phyloP scores from a whole-genome alignment of 768 basidiomycete species.

The Mycena rebaudengoi region DNA sequence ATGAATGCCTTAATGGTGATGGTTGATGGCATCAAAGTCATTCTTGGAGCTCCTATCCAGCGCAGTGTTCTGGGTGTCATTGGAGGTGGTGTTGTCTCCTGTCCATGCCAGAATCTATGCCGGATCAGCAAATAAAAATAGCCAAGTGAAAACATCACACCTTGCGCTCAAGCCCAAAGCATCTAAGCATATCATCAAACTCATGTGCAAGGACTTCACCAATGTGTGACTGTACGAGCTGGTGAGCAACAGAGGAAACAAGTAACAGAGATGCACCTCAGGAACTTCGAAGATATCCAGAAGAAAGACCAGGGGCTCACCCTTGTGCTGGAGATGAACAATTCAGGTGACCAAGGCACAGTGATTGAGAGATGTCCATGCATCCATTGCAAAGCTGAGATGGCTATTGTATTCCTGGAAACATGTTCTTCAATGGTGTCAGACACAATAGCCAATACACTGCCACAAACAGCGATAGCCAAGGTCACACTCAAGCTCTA shows the following conservation, averaged over 20 bases:
- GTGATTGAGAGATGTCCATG: background rate
- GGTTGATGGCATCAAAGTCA: constrained; percentile 1
- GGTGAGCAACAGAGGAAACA: background rate
- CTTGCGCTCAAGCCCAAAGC: constrained; percentile 33
- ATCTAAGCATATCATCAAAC: constrained; percentile 22
- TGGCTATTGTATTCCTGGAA: background rate
- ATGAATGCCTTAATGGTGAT: constrained; percentile 4
- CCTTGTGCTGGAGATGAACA: background rate
- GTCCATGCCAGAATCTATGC: constrained; percentile 17
- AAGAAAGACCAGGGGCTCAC: background rate
- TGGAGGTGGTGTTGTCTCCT: constrained; percentile 37
- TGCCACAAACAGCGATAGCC: too few relatives aligned
- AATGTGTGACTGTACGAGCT: constrained; percentile 27
- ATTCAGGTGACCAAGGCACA: too few relatives aligned
- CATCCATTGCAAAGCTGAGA: background rate
- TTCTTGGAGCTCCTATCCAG: constrained; percentile 21
- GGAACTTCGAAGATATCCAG: constrained; percentile 5
- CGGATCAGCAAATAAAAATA: background rate
- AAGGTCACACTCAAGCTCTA: too few relatives aligned
- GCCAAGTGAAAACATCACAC: constrained; percentile 8
- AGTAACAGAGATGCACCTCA: background rate
- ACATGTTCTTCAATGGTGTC: background rate
- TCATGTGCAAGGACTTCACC: constrained; percentile 22
- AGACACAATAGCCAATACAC: too few relatives aligned
- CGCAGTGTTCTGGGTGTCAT: constrained; percentile 31